Percentiles rank a stretch among this genome's conserved stretches.
phyloP scores from a whole-genome alignment of 805 yeast species.

The Cyberlindnera galapagoensis region DNA sequence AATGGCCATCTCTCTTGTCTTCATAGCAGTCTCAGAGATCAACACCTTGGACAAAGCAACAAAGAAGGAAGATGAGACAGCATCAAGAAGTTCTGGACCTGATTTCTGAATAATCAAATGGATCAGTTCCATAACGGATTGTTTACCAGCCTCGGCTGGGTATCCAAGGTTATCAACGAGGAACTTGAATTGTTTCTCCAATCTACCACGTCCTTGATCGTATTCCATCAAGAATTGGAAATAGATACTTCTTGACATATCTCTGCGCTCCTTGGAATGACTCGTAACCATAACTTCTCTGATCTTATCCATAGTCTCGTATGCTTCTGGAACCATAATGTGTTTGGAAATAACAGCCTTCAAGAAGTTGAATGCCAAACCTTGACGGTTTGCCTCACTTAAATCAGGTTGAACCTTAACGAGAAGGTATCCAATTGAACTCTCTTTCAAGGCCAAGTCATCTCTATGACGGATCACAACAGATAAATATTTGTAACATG shows the following conservation, averaged over 20 bases:
- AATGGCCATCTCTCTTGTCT: constrained; percentile 80
- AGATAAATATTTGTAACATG: constrained; percentile 68
- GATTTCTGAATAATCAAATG: constrained; percentile 64
- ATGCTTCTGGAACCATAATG: constrained; percentile 77
- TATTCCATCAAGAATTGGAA: constrained; percentile 87
- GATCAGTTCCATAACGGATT: constrained; percentile 84
- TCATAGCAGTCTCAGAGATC: constrained; percentile 68
- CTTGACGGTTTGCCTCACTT: constrained; percentile 84
- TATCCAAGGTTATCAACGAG: constrained; percentile 76
- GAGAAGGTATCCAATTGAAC: constrained; percentile 68
- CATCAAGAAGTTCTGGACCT: constrained; percentile 48
- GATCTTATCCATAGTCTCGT: constrained; percentile 79
- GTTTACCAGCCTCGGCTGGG: constrained; percentile 80
- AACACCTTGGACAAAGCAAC: constrained; percentile 74
- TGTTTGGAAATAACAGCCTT: constrained; percentile 72
- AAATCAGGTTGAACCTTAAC: constrained; percentile 76
- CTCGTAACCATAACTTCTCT: constrained; percentile 85
- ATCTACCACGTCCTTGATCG: constrained; percentile 83
- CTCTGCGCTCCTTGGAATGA: constrained; percentile 76
- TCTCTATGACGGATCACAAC: constrained; percentile 64
- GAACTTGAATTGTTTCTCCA: constrained; percentile 77
- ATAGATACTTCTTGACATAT: constrained; percentile 75
- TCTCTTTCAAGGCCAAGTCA: constrained; percentile 57
- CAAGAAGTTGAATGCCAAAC: constrained; percentile 79
- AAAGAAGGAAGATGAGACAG: constrained; percentile 69